These are phyloP conservation scores for Capsella rubella DNA, from an alignment of 441 rosid genomes.

Conservation along the genomic window DNA sequence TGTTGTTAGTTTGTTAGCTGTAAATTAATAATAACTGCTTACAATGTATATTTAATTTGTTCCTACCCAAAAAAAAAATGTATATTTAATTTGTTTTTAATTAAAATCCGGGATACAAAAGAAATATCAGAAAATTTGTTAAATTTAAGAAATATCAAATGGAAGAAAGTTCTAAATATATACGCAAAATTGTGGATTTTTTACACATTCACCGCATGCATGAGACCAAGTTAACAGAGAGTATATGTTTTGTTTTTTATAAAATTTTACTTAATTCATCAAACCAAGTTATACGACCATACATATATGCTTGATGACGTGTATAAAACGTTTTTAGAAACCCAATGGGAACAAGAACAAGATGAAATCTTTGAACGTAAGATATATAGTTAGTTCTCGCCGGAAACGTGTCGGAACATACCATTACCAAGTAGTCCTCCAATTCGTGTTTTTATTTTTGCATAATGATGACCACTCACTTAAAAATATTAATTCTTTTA, in stretches of 20 bases:
- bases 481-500: neutral
- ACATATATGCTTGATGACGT: conserved; percentile 10
- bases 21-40: too few relatives aligned
- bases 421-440: conserved; percentile 9
- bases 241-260: too few relatives aligned
- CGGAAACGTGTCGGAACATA: conserved; percentile 41
- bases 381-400: conserved; percentile 28
- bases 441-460: neutral
- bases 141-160: neutral
- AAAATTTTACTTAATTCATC: too few relatives aligned
- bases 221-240: too few relatives aligned
- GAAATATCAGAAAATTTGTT: neutral
- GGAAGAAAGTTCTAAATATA: neutral
- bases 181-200: neutral
- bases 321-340: conserved; percentile 14
- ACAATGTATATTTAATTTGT: too few relatives aligned
- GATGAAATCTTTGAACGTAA: conserved; percentile 38
- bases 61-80: too few relatives aligned
- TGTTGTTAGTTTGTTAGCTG: too few relatives aligned
- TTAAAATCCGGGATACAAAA: neutral
- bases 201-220: neutral
- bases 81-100: too few relatives aligned
- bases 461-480: conserved; percentile 31
- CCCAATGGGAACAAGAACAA: conserved; percentile 37
- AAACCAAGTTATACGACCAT: neutral